These are phyloP conservation scores for Ceratocystis cubensis DNA, from an alignment of 2,329 filamentous ascomycete species.

Conservation along the genomic window DNA sequence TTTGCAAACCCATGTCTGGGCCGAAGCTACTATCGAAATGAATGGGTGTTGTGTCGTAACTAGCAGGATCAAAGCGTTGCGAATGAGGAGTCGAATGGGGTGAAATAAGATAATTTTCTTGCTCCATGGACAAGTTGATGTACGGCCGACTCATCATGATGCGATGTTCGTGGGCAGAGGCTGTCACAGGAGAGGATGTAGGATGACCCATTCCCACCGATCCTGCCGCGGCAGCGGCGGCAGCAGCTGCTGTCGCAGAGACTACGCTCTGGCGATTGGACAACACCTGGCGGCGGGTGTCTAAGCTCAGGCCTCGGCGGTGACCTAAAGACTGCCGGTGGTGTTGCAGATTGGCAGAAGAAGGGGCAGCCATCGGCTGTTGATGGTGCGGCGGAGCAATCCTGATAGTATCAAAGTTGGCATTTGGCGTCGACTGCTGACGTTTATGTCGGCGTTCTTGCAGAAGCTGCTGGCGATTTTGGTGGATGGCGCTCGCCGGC, in stretches of 20 bases:
- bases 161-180: constrained; percentile 22
- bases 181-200: constrained; percentile 31
- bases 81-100: constrained; percentile 43
- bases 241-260: constrained; percentile 19
- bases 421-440: constrained; percentile 73
- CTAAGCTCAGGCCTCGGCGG: constrained; percentile 74
- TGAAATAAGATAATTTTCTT: constrained; percentile 45
- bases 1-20: constrained; percentile 17
- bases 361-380: constrained; percentile 26
- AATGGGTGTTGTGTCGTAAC: constrained; percentile 34
- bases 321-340: constrained; percentile 36
- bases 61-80: constrained; percentile 40
- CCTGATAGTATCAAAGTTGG: constrained; percentile 58
- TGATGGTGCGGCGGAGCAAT: constrained; percentile 36
- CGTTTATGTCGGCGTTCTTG: constrained; percentile 52
- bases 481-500: constrained; percentile 20
- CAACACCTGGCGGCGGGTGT: constrained; percentile 47
- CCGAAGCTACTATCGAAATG: constrained; percentile 38
- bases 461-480: constrained; percentile 21
- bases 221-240: constrained; percentile 30
- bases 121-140: constrained; percentile 11
- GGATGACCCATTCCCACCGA: constrained; percentile 13
- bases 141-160: constrained; percentile 27
- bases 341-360: constrained; percentile 8
- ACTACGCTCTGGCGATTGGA: constrained; percentile 13